Percentiles rank a stretch among this genome's conserved stretches.
Conservation (phyloP, 2,329 filamentous ascomycete genomes). For the Hypoxylon sp. region DNA sequence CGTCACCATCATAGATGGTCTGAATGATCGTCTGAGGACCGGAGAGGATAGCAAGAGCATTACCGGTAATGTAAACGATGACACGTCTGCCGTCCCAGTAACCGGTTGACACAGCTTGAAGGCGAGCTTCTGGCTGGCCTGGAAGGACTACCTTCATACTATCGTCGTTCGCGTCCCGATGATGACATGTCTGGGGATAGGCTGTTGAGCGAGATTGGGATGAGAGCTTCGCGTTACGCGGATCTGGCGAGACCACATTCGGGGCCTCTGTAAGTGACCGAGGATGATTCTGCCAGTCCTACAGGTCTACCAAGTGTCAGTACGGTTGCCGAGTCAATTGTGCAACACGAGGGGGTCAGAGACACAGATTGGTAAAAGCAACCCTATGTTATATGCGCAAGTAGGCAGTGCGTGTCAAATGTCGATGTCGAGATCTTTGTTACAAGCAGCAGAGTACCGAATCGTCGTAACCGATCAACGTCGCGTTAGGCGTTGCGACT, state of each 20-base stretch:
- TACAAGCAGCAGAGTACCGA: no score
- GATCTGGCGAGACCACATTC: not conserved
- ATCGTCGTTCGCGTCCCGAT: slow-evolving; percentile 37
- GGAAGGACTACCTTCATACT: slow-evolving; percentile 59
- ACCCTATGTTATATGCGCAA: no score
- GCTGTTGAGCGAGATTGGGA: not conserved
- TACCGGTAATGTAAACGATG: slow-evolving; percentile 82
- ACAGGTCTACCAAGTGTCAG: no score
- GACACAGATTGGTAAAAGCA: no score
- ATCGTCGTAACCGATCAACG: slow-evolving; percentile 16
- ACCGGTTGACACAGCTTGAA: slow-evolving; percentile 57
- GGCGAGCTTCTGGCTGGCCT: slow-evolving; percentile 56
- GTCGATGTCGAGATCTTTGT: no score
- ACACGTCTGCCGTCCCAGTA: slow-evolving; percentile 52
- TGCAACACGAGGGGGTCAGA: no score
- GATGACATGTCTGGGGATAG: slow-evolving; percentile 40
- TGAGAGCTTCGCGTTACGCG: slow-evolving; percentile 25
- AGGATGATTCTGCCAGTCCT: no score
- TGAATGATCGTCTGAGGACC: slow-evolving; percentile 80
- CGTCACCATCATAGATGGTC: slow-evolving; percentile 86
- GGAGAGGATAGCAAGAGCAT: slow-evolving; percentile 83
- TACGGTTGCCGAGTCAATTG: no score
- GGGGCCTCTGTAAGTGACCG: slow-evolving; percentile 2
- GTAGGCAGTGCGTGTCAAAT: no score
- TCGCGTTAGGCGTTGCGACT: slow-evolving; percentile 33